These are phyloP conservation scores for Eucalyptus shirleyi DNA, from an alignment of 345 rosid genomes.

Conservation along the genomic window DNA sequence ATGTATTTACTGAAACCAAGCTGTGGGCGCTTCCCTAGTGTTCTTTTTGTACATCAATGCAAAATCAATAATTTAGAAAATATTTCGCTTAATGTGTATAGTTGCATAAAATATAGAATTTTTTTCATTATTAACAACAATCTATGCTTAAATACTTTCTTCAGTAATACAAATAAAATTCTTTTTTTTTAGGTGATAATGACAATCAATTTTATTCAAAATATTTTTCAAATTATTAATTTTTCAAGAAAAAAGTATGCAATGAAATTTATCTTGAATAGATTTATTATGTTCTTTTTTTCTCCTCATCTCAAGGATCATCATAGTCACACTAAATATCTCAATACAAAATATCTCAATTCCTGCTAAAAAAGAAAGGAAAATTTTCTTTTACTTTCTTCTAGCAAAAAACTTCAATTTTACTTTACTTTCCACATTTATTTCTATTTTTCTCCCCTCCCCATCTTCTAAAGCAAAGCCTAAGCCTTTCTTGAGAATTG, in stretches of 20 bases:
- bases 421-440: neutral
- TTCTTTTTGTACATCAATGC: neutral
- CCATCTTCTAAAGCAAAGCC: neutral
- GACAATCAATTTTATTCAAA: neutral
- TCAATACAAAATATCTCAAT: neutral
- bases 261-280: neutral
- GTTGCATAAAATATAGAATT: no score
- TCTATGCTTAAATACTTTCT: neutral
- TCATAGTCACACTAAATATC: neutral
- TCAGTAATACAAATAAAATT: neutral
- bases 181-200: accelerated
- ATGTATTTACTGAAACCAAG: neutral
- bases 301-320: neutral
- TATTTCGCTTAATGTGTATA: neutral
- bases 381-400: neutral
- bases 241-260: neutral
- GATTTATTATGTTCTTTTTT: neutral
- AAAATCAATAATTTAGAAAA: neutral
- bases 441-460: neutral
- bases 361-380: neutral
- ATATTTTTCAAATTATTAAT: neutral
- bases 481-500: neutral
- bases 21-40: neutral
- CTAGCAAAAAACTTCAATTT: neutral
- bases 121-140: neutral